Evolutionary conservation across 31 red algal genomes (phyloP), one percentile per base, ranked within the genome.

Genomic region (Asparagopsis taxiformis): DNA sequence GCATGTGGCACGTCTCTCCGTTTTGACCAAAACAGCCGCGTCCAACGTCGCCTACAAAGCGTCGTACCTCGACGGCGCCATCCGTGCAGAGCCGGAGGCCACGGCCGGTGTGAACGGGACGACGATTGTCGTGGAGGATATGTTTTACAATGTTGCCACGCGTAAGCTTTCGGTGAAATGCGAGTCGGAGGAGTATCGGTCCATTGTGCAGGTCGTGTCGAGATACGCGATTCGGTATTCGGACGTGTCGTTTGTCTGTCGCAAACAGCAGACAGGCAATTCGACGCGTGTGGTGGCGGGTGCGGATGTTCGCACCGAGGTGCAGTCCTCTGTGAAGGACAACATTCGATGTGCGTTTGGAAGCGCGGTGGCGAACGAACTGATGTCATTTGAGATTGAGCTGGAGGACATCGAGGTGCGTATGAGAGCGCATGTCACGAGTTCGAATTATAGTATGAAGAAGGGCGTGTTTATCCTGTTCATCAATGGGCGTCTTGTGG

Each of bases 401-500:
- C 25, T 84, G 1, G 28, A 58, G 3, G 29, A 46, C 1, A 58
- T 62, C 9, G 59, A 62, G 1, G 82, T 75, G 22, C 61, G 41
- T 1, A 70, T 80, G 0, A 24, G 29, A 20, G 80, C 64, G 3
- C 58, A 70, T 59, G 68, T 70, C 2, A 64, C 82, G 9, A 91
- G 67, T 5, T 74, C 86, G 8, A 85, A 77, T 22, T 90, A 75
- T 57, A 88, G 85, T 44, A 61, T 80, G 66, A 72, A 75, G 55
- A 91, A 79, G 52, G 54, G 57, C 0, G 58, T 92, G 8, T 93
- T 84, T 43, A 72, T 98, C 17, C 68, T 83, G 35, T 98, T 98
- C 56, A 87, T 98, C 25, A 98, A 98, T 51, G 95, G 95, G 6
- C 70, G 95, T 0, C 34, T 94, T 8, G 88, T 98, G 30, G 85